A percentile compares a stretch with the other conserved stretches of the same genome.
Evolutionary conservation across 169 alveolate genomes (phyloP).

Genomic region (Eimeria tenella): DNA sequence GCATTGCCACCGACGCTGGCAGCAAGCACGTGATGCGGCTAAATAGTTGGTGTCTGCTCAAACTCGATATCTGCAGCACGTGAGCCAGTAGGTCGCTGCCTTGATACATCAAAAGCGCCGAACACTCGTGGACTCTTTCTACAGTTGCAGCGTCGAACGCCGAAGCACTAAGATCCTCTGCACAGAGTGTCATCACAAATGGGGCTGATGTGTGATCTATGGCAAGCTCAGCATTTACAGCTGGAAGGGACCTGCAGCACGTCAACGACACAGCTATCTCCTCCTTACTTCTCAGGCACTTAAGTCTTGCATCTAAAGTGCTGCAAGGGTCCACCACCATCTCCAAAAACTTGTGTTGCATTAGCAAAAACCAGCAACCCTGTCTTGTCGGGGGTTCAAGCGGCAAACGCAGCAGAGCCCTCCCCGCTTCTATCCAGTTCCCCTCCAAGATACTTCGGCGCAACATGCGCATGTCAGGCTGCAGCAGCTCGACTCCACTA

Average conservation of each 20-base stretch:
- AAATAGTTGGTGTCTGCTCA: constrained; percentile 50
- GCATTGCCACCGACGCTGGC: constrained; percentile 57
- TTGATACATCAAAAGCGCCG: constrained; percentile 64
- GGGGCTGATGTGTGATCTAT: neutral
- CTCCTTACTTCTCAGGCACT: constrained; percentile 41
- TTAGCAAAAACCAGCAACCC: constrained; percentile 64
- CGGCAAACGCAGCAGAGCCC: constrained; percentile 60
- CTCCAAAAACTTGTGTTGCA: constrained; percentile 64
- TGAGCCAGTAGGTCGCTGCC: constrained; percentile 62
- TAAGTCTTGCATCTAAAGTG: constrained; percentile 4
- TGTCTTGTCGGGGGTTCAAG: constrained; percentile 57
- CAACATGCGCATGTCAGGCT: constrained; percentile 66
- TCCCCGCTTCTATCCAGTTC: constrained; percentile 65
- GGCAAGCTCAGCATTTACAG: neutral
- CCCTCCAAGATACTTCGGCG: constrained; percentile 37
- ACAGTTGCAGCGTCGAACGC: constrained; percentile 66
- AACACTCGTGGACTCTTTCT: constrained; percentile 67
- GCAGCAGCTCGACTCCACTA: constrained; percentile 69
- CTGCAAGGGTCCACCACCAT: constrained; percentile 11
- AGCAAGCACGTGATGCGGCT: constrained; percentile 61
- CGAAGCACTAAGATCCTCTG: constrained; percentile 63
- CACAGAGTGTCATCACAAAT: neutral
- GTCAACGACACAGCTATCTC: neutral
- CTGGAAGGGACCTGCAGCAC: neutral
- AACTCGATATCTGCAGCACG: constrained; percentile 59